Evolutionary conservation across 345 rosid species (phyloP), one percentile per base, ranked within the genome.

Genomic region (Sisymbrium irio): DNA sequence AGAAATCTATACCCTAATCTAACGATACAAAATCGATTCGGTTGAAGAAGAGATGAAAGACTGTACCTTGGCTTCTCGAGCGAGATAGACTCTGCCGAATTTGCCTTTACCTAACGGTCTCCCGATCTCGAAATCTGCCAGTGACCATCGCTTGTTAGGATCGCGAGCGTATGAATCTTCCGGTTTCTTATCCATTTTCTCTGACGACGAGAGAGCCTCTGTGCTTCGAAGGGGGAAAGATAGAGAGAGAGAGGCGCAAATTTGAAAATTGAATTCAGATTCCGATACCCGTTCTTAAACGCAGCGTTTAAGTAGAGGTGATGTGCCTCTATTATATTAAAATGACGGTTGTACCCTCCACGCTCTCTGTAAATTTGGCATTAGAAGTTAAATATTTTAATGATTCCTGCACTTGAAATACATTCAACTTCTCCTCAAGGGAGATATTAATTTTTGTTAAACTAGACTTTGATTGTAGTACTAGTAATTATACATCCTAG

Each of bases 31-130:
- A 74, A 50, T 41, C 47, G 18, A 53, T 35, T 28, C 18, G 3
- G 13, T 46, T 10, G 40, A 42, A 6, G 1, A 5, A 27, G 7
- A 50, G 11, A 9, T 5, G 18, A 36, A 6, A 5, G 44, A 35
- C 32, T 47, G 11, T 65, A 91, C 96, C 96, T 89, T 73, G 69
- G 67, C 75, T 82, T 87, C 96, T 63, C 98, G 78, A 71, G 97
- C 97, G 77, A 93, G 85, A 79, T 91, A 93, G 63, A 91, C 98
- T 65, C 98, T 73, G 3, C 96, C 97, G 75, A 93, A 93, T 72
- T 93, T 91, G 41, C 98, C 98, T 74, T 81, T 85, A 15, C 98
- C 96, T 2, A 91, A 86, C 0, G 97, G 98, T 76, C 74, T 88
- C 25, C 98, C 98, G 82, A 93, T 91, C 82, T 93, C 95, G 78